Evolutionary conservation across 2,329 filamentous ascomycete species (phyloP).

Genomic region (Paecilomyces dactylethromorphus): DNA sequence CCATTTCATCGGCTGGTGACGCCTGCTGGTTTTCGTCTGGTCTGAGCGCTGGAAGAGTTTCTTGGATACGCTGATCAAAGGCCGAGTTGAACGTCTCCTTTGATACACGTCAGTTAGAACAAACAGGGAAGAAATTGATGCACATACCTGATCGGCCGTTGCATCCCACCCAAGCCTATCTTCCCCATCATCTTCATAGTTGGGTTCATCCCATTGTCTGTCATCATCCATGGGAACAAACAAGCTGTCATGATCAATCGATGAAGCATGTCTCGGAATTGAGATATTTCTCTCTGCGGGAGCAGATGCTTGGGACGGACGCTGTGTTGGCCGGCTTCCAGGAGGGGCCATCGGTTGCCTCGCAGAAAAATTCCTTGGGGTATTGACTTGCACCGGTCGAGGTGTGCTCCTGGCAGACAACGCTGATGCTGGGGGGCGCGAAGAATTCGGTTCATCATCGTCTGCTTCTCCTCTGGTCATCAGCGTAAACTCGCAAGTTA

Average conservation of each 20-base stretch:
- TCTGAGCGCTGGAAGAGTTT: constrained; percentile 21
- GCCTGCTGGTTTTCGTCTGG: constrained; percentile 6
- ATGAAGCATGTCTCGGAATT: constrained; percentile 10
- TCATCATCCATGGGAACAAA: constrained; percentile 58
- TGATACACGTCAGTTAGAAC: not conserved
- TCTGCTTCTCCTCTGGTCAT: constrained; percentile 57
- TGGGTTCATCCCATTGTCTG: constrained; percentile 53
- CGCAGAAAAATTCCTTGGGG: constrained; percentile 8
- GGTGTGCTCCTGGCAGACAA: constrained; percentile 35
- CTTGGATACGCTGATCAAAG: constrained; percentile 22
- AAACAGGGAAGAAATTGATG: constrained; percentile 1
- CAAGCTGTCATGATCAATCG: constrained; percentile 47
- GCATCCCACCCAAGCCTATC: constrained; percentile 59
- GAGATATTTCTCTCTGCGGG: constrained; percentile 13
- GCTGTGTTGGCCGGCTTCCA: constrained; percentile 23
- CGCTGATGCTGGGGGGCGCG: constrained; percentile 31
- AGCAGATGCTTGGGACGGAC: constrained; percentile 24
- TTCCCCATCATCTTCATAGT: constrained; percentile 47
- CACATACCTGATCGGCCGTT: constrained; percentile 43
- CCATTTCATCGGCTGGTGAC: constrained; percentile 26
- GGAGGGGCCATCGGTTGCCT: constrained; percentile 24
- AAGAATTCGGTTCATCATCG: constrained; percentile 32
- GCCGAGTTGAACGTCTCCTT: constrained; percentile 25
- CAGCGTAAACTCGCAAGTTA: constrained; percentile 55
- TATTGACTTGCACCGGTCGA: constrained; percentile 18